phyloP scores from a whole-genome alignment of 2,329 filamentous ascomycete genomes.

The Arthroderma uncinatum region DNA sequence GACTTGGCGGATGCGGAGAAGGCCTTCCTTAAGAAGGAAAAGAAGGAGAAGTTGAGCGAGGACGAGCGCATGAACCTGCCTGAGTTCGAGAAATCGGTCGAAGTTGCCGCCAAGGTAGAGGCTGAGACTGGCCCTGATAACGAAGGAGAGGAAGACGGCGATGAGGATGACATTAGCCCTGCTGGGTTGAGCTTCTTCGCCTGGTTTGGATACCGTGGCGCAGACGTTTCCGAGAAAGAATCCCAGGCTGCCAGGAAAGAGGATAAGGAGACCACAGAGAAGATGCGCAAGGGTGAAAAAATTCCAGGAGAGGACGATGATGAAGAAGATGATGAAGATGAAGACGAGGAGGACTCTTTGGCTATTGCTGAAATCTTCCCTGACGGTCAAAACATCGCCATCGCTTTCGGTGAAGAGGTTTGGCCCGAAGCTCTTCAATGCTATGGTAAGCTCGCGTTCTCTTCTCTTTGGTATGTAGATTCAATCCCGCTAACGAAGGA shows the following conservation, averaged over 20 bases:
- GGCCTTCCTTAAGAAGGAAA: conserved; percentile 32
- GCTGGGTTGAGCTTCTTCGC: conserved; percentile 71
- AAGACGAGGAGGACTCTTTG: conserved; percentile 51
- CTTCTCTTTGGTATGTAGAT: not conserved
- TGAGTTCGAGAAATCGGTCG: conserved; percentile 43
- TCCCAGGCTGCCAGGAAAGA: conserved; percentile 50
- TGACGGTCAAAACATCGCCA: conserved; percentile 71
- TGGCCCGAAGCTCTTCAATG: conserved; percentile 83
- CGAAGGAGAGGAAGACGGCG: conserved; percentile 29
- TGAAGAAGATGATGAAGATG: conserved; percentile 49
- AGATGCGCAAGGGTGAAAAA: conserved; percentile 41
- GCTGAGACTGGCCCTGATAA: conserved; percentile 27
- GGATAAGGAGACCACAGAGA: conserved; percentile 48
- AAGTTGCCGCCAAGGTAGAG: conserved; percentile 37
- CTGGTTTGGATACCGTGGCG: conserved; percentile 71
- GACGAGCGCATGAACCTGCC: conserved; percentile 45
- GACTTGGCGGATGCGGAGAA: conserved; percentile 56
- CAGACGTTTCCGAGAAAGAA: conserved; percentile 62
- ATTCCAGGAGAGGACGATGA: conserved; percentile 38
- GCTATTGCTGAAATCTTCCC: conserved; percentile 74
- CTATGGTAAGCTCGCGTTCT: conserved; percentile 56
- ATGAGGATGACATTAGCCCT: conserved; percentile 41
- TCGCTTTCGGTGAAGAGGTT: conserved; percentile 72
- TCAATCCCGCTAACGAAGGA: conserved; percentile 18
- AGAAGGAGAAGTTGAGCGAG: conserved; percentile 23